Conservation (phyloP, 331 rosid genomes). For the Rhamnella rubrinervis region DNA sequence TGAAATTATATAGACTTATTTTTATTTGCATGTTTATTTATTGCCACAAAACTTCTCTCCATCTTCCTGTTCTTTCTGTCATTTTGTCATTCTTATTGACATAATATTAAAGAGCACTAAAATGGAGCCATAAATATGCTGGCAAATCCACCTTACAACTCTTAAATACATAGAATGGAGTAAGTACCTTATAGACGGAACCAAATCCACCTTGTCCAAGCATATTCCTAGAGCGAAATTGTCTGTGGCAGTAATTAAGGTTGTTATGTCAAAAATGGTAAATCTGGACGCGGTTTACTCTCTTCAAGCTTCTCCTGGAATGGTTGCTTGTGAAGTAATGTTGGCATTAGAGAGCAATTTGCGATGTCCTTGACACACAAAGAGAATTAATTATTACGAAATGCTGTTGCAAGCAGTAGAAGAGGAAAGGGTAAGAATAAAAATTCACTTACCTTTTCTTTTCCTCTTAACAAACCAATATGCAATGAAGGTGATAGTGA, state of each 20-base stretch:
- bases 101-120: too few relatives aligned
- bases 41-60: too few relatives aligned
- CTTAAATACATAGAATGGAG: too few relatives aligned
- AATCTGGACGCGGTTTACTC: not conserved
- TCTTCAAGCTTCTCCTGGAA: slow-evolving; percentile 7
- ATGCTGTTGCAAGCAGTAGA: not conserved
- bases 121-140: too few relatives aligned
- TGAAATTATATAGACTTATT: not conserved
- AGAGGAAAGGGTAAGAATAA: not conserved
- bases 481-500: slow-evolving; percentile 17
- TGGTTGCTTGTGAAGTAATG: not conserved
- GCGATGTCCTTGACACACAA: slow-evolving; percentile 12
- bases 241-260: not conserved
- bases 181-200: too few relatives aligned
- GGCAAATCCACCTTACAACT: not conserved
- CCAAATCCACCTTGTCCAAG: too few relatives aligned
- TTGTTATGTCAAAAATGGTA: not conserved
- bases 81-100: too few relatives aligned
- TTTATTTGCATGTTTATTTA: too few relatives aligned
- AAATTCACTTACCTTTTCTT: slow-evolving; percentile 14
- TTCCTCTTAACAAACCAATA: slow-evolving; percentile 2
- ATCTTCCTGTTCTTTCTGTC: too few relatives aligned
- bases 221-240: too few relatives aligned
- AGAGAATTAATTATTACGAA: not conserved
- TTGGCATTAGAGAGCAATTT: slow-evolving; percentile 12